Conservation (phyloP, 2,329 filamentous ascomycete species). For the Colletotrichum acutatum region DNA sequence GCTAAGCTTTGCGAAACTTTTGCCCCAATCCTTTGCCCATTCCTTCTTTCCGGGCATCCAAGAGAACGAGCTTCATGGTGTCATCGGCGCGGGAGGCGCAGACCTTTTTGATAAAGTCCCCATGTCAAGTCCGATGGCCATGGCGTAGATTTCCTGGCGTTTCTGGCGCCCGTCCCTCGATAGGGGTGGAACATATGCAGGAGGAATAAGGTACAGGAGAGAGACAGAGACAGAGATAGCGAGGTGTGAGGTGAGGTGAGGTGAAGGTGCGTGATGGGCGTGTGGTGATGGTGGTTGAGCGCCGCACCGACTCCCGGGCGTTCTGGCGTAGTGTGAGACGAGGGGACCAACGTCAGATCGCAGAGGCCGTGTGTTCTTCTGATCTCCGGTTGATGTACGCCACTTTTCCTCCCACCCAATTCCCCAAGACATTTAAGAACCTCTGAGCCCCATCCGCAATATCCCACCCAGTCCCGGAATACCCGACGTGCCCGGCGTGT, state of each 20-base stretch:
- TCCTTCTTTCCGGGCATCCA: background rate
- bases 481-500: constrained; percentile 6
- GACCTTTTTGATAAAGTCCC: constrained; percentile 33
- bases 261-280: background rate
- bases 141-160: constrained; percentile 7
- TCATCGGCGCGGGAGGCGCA: constrained; percentile 21
- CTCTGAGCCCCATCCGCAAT: background rate
- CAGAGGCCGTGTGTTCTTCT: constrained; percentile 17
- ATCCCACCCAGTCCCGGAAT: constrained; percentile 2
- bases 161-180: background rate
- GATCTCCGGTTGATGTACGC: background rate
- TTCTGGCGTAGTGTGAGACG: constrained; percentile 20
- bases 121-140: constrained; percentile 31
- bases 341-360: constrained; percentile 27
- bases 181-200: constrained; percentile 3
- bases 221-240: background rate
- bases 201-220: background rate
- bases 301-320: constrained; percentile 24
- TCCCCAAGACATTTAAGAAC: constrained; percentile 12
- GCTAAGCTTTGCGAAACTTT: constrained; percentile 5
- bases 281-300: constrained; percentile 7
- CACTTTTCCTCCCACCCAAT: background rate
- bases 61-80: background rate
- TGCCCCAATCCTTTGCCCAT: background rate
- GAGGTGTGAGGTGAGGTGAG: background rate